Evolutionary conservation across 1,139 yeast species (phyloP), one percentile per base, ranked within the genome.

Genomic region (Lodderomyces metapsilosis): DNA sequence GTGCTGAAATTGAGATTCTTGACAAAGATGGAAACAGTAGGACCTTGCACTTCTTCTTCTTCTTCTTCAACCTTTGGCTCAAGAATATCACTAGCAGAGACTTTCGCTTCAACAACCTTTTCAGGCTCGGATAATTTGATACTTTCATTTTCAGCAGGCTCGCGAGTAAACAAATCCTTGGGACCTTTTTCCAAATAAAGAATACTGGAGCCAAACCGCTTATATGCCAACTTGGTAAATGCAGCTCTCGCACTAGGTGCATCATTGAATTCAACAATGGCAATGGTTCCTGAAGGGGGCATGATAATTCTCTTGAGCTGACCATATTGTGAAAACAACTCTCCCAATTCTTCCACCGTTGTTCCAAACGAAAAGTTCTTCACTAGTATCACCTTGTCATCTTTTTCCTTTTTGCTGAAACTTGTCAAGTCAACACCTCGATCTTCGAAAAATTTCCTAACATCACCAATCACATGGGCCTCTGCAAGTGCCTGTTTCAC

Each of bases 401-500:
- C 95, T 52, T 88, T 76, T 57, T 87, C 92, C 52, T 80, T 81
- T 45, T 74, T 74, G 43, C 74, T 74, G 58, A 92, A 92, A 30
- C 82, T 76, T 4, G 84, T 71, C 46, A 92, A 68, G 64, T 92
- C 97, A 33, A 94, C 88, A 17, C 96, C 96, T 57, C 83, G 84
- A 16, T 71, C 65, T 59, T 88, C 95, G 61, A 92, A 92, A 62
- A 81, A 92, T 52, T 80, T 80, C 56, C 96, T 80, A 11, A 92
- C 96, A 61, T 86, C 94, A 36, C 92, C 94, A 56, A 92, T 84
- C 17, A 91, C 96, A 57, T 89, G 92, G 1, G 98, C 95, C 67
- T 92, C 99, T 0, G 99, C 98, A 49, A 92, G 76, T 0, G 98
- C 98, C 62, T 91, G 98, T 57, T 89, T 88, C n/a, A 92, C 98